Evolutionary conservation across 2,329 filamentous ascomycete genomes (phyloP).

Genomic region (Alternaria ventricosa): DNA sequence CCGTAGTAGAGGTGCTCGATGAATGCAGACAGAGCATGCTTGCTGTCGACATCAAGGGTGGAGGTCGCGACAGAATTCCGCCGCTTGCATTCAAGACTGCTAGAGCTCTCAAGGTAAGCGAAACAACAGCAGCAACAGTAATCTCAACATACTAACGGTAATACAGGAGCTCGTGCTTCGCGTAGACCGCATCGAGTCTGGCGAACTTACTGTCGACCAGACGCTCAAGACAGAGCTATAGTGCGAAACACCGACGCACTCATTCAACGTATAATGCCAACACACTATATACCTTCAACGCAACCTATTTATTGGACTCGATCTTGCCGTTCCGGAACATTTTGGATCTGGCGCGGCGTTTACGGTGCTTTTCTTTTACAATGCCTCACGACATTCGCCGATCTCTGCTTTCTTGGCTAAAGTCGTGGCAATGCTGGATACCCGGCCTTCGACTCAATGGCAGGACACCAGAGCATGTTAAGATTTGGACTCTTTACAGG

Average conservation of each 20-base stretch:
- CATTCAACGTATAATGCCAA: neutral
- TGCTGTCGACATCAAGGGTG: slow-evolving; percentile 65
- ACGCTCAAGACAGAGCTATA: slow-evolving; percentile 42
- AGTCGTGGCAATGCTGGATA: slow-evolving; percentile 12
- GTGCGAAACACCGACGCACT: neutral
- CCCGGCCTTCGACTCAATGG: neutral
- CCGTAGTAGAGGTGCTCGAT: slow-evolving; percentile 64
- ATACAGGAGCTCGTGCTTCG: slow-evolving; percentile 50
- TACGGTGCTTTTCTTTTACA: neutral
- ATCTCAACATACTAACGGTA: slow-evolving; percentile 15
- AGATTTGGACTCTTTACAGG: neutral
- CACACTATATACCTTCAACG: neutral
- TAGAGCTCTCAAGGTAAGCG: slow-evolving; percentile 72
- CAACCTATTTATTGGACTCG: neutral
- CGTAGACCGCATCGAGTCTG: slow-evolving; percentile 50
- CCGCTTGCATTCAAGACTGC: slow-evolving; percentile 89
- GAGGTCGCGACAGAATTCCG: slow-evolving; percentile 70
- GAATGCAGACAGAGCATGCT: slow-evolving; percentile 70
- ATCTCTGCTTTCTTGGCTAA: neutral
- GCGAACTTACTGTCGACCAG: slow-evolving; percentile 46
- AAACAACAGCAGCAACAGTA: neutral
- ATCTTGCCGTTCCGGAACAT: neutral
- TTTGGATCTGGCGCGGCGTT: neutral
- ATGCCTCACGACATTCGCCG: neutral
- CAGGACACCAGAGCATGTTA: slow-evolving; percentile 1